phyloP scores from a whole-genome alignment of 768 basidiomycete genomes.

The Lyophyllum atratum region DNA sequence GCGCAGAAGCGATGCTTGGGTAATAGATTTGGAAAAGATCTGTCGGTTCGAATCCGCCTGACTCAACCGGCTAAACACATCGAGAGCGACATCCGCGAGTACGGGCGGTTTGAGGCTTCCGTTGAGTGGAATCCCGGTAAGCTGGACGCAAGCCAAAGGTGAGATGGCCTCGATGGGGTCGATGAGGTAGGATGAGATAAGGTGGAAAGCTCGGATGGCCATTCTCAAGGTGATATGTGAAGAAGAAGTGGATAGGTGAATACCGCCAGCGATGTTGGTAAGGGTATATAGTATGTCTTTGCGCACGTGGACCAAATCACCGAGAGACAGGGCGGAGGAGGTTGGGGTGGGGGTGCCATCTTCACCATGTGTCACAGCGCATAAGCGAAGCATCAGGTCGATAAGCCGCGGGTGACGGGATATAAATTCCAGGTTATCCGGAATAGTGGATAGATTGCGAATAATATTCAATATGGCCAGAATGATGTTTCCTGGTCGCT shows the following conservation, averaged over 20 bases:
- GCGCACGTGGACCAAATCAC: conserved; percentile 72
- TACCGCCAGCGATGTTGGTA: conserved; percentile 54
- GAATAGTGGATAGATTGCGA: conserved; percentile 79
- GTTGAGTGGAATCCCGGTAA: conserved; percentile 44
- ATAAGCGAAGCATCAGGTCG: conserved; percentile 70
- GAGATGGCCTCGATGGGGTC: conserved; percentile 68
- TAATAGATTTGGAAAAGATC: conserved; percentile 62
- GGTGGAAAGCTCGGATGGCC: conserved; percentile 59
- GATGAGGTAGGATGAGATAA: conserved; percentile 75
- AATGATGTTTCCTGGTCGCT: conserved; percentile 69
- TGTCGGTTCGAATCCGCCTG: conserved; percentile 80
- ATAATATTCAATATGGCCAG: conserved; percentile 77
- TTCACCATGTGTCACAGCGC: conserved; percentile 42
- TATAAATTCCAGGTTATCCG: conserved; percentile 71
- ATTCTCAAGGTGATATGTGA: conserved; percentile 46
- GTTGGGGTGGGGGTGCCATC: conserved; percentile 39
- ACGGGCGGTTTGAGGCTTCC: conserved; percentile 53
- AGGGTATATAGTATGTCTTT: conserved; percentile 78
- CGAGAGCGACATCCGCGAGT: conserved; percentile 76
- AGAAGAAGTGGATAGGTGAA: conserved; percentile 49
- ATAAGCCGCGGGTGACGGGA: conserved; percentile 65
- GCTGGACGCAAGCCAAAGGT: conserved; percentile 60
- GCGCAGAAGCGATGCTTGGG: conserved; percentile 55
- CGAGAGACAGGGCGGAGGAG: conserved; percentile 64
- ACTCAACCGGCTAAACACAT: conserved; percentile 79